Base-by-base conservation (phyloP, 306 rosid genomes). In the Malus sylvestris region DNA sequence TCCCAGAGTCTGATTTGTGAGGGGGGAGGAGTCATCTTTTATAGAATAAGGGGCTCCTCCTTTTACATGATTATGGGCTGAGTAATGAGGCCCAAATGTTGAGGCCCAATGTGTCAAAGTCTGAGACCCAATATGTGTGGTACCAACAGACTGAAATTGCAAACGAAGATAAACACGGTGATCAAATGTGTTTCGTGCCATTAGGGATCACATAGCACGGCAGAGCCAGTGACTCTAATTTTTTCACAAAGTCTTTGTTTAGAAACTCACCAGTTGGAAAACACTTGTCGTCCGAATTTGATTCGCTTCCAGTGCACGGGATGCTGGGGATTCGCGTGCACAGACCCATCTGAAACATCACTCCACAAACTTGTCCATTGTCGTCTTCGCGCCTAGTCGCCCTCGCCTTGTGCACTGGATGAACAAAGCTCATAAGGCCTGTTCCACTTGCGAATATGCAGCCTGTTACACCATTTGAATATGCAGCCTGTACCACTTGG, bases 401-500 rank as follows among this genome's bases (percentile, higher is more conserved):
- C 83, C 82, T 80, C 68, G 84, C 90, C 86, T 84, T 84, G 76
- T 87, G 73, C 27, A 84, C 75, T 58, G 94, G 94, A 86, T 86
- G 87, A 82, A 84, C 89, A 84, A 86, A 86, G 86, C 84, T 90
- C 42, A 51, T 68, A 78, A 87, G 58, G n/a, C 90, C 91, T 69
- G 81, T 87, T 77, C 81, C 86, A 63, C 76, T 87, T 53, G 78
- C 81, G 85, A 82, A 90, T 49, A 87, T 68, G 84, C 90, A 90
- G 78, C 94, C 91, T 87, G 72, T 80, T 27, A 30, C 30, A 71
- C 74, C 79, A 72, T 53, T 74, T 33, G 1, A 35, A 35, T 0
- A 35, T 35, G 40, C 40, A 35, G 40, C 40, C 8, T 35, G 40
- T 35, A 35, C 40, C 9, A 35, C 40, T 35, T 35, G 1, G 40